Evolutionary conservation across 208 protist genomes (phyloP).

Genomic region (Leishmania arabica): DNA sequence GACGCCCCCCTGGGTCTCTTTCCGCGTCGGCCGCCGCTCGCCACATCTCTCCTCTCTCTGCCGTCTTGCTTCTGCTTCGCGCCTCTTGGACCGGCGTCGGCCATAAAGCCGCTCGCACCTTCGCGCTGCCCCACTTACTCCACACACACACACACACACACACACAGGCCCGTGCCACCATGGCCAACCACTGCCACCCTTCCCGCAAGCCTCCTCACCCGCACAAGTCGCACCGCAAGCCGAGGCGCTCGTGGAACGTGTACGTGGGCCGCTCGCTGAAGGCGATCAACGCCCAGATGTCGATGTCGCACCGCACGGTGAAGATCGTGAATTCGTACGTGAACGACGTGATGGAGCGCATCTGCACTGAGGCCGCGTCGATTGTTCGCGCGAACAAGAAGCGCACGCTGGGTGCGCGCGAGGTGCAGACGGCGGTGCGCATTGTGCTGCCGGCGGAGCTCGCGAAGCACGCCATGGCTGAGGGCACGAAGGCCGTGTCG

Average conservation of each 20-base stretch:
- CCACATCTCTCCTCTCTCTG: background rate
- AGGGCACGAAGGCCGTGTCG: slow-evolving; percentile 98
- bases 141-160: no score
- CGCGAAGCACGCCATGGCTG: slow-evolving; percentile 98
- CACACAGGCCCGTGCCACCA: no score
- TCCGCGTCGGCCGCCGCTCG: background rate
- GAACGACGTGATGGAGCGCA: slow-evolving; percentile 97
- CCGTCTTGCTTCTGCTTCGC: background rate
- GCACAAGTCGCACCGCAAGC: slow-evolving; percentile 62
- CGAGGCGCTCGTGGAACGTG: slow-evolving; percentile 81
- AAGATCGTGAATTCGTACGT: slow-evolving; percentile 98
- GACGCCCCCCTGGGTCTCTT: no score
- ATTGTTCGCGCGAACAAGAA: slow-evolving; percentile 96
- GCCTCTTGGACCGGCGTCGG: background rate
- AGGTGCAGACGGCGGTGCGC: slow-evolving; percentile 97
- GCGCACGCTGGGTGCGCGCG: slow-evolving; percentile 94
- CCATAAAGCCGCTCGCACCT: no score
- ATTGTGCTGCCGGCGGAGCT: slow-evolving; percentile 97
- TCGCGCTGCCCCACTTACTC: no score
- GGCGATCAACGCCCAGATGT: slow-evolving; percentile 96
- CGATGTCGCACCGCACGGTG: slow-evolving; percentile 96
- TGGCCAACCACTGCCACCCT: no score
- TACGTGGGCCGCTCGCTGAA: slow-evolving; percentile 95
- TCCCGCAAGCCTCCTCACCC: background rate
- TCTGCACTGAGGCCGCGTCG: slow-evolving; percentile 93